Evolutionary conservation across 2,329 filamentous ascomycete genomes (phyloP).

Genomic region (Clonostachys chloroleuca): DNA sequence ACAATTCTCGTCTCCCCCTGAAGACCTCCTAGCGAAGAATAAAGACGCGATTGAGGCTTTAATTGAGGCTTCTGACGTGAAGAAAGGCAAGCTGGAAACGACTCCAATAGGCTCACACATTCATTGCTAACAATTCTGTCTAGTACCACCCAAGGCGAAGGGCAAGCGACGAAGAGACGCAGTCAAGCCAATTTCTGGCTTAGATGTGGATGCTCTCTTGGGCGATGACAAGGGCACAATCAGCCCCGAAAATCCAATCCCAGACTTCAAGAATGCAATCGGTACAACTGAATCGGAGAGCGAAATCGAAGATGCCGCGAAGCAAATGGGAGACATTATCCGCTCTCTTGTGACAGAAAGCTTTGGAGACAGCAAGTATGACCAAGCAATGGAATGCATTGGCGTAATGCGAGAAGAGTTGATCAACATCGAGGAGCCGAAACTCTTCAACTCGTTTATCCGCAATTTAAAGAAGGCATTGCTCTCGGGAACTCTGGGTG

Average conservation of each 20-base stretch:
- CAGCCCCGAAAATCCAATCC: slow-evolving; percentile 70
- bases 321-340: slow-evolving; percentile 72
- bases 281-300: slow-evolving; percentile 53
- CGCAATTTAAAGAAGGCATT: slow-evolving; percentile 68
- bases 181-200: slow-evolving; percentile 81
- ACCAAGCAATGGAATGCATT: slow-evolving; percentile 69
- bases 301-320: slow-evolving; percentile 61
- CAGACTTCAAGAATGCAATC: slow-evolving; percentile 84
- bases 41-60: slow-evolving; percentile 57
- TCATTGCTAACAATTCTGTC: slow-evolving; percentile 8
- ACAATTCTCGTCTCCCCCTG: slow-evolving; percentile 69
- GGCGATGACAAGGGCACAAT: slow-evolving; percentile 43
- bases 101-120: not conserved
- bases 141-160: slow-evolving; percentile 76
- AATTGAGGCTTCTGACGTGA: slow-evolving; percentile 69
- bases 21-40: slow-evolving; percentile 57
- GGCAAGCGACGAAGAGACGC: slow-evolving; percentile 66
- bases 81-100: slow-evolving; percentile 59
- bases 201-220: slow-evolving; percentile 83
- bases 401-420: slow-evolving; percentile 76
- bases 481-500: slow-evolving; percentile 64
- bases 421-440: slow-evolving; percentile 69
- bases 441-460: slow-evolving; percentile 72
- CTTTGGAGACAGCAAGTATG: slow-evolving; percentile 72
- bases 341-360: slow-evolving; percentile 65